Percentiles rank a stretch among this genome's conserved stretches.
Evolutionary conservation across 2,329 filamentous ascomycete species (phyloP).

Genomic region (Leptographium wingfieldii): DNA sequence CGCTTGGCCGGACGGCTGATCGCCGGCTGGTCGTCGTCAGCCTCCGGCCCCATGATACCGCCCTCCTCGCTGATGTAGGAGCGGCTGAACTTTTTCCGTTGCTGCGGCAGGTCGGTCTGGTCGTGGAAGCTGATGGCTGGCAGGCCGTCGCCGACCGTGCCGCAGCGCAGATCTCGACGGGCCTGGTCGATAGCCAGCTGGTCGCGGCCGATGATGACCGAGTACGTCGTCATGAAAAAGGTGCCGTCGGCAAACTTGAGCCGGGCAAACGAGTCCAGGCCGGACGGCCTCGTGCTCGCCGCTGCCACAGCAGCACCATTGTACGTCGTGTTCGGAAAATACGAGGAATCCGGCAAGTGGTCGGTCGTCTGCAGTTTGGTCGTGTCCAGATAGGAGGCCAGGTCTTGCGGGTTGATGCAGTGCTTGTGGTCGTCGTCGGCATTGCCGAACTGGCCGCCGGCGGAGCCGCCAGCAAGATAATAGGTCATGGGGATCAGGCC

Average conservation of each 20-base stretch:
- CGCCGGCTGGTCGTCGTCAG: slow-evolving; percentile 42
- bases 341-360: no score
- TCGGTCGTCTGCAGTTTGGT: no score
- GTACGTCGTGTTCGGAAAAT: no score
- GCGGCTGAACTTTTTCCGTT: slow-evolving; percentile 40
- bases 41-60: slow-evolving; percentile 53
- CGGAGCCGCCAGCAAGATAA: neutral
- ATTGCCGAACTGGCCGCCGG: neutral
- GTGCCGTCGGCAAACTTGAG: slow-evolving; percentile 63
- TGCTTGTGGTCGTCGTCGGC: neutral
- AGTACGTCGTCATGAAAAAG: slow-evolving; percentile 67
- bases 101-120: neutral
- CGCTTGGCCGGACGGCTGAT: slow-evolving; percentile 33
- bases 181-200: slow-evolving; percentile 45
- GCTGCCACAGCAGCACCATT: no score
- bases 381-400: neutral
- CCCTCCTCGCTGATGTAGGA: slow-evolving; percentile 58
- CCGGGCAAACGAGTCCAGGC: slow-evolving; percentile 42
- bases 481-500: neutral
- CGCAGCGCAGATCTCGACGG: slow-evolving; percentile 34
- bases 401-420: neutral
- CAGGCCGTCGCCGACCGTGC: neutral
- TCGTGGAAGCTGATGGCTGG: neutral
- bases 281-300: neutral
- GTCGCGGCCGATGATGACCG: slow-evolving; percentile 61